A percentile compares a stretch with the other conserved stretches of the same genome.
phyloP scores from a whole-genome alignment of 2,329 filamentous ascomycete species.

The Cladosporium austrohemisphaericum region DNA sequence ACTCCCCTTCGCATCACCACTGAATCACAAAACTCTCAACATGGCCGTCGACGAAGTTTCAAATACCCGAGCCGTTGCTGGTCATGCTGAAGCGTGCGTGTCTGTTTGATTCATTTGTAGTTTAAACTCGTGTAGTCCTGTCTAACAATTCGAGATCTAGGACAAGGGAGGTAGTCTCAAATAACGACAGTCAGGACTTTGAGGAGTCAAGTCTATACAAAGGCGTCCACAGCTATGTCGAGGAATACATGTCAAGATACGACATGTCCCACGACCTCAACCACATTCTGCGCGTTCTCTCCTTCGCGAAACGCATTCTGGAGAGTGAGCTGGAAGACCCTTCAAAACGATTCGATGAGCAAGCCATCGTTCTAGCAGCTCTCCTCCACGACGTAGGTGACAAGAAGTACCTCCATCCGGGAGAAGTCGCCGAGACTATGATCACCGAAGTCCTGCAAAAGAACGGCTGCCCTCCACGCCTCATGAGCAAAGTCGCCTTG shows the following conservation, averaged over 20 bases:
- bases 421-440: constrained; percentile 54
- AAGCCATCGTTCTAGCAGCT: constrained; percentile 30
- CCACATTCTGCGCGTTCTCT: constrained; percentile 76
- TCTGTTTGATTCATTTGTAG: neutral
- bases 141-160: neutral
- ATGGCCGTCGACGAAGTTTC: constrained; percentile 1
- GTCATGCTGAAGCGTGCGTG: constrained; percentile 11
- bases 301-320: constrained; percentile 66
- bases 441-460: constrained; percentile 54
- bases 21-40: neutral
- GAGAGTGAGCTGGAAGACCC: constrained; percentile 29
- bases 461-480: constrained; percentile 52
- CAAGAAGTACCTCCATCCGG: constrained; percentile 64
- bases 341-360: constrained; percentile 27
- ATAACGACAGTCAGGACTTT: constrained; percentile 22
- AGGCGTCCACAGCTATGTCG: constrained; percentile 55
- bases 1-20: no score
- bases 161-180: neutral
- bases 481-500: constrained; percentile 65
- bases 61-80: neutral
- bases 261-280: constrained; percentile 86
- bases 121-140: neutral
- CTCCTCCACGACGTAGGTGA: constrained; percentile 88
- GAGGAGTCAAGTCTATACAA: constrained; percentile 30
- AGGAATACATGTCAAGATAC: constrained; percentile 70